These are phyloP conservation scores for Exophiala calicioides DNA, from an alignment of 2,329 filamentous ascomycete species.

Conservation along the genomic window DNA sequence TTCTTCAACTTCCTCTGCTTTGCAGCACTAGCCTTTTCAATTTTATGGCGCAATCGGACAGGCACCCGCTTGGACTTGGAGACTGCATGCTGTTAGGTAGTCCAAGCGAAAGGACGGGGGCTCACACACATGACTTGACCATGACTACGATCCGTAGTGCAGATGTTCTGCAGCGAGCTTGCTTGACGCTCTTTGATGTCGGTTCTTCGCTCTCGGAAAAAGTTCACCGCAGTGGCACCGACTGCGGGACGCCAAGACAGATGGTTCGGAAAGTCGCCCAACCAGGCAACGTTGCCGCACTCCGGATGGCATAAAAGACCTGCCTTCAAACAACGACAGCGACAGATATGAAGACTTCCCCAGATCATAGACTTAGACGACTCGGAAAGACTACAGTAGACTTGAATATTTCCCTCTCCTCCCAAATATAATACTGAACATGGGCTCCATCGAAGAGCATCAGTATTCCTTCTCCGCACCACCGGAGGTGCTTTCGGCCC, in stretches of 20 bases:
- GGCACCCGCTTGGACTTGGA: slow-evolving; percentile 91
- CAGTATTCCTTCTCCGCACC: slow-evolving; percentile 44
- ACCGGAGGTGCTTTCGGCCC: slow-evolving; percentile 41
- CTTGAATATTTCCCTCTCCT: too few species aligned
- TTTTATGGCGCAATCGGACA: slow-evolving; percentile 89
- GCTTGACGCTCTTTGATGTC: too few species aligned
- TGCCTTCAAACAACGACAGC: background rate
- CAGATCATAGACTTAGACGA: background rate
- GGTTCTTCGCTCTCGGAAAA: too few species aligned
- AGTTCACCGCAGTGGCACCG: slow-evolving; percentile 6
- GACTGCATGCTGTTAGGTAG: slow-evolving; percentile 55
- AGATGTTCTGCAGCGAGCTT: too few species aligned
- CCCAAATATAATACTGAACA: too few species aligned
- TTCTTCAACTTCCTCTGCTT: slow-evolving; percentile 92
- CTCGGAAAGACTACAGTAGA: too few species aligned
- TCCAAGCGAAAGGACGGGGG: background rate
- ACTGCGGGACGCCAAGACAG: background rate
- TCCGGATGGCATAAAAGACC: background rate
- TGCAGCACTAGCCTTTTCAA: slow-evolving; percentile 84
- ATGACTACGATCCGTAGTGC: slow-evolving; percentile 29
- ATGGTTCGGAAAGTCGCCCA: background rate
- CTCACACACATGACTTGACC: slow-evolving; percentile 34
- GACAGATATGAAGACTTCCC: too few species aligned
- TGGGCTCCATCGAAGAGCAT: slow-evolving; percentile 37
- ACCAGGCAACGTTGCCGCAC: background rate